Conservation (phyloP, 306 rosid genomes). For the Phaseolus lunatus region DNA sequence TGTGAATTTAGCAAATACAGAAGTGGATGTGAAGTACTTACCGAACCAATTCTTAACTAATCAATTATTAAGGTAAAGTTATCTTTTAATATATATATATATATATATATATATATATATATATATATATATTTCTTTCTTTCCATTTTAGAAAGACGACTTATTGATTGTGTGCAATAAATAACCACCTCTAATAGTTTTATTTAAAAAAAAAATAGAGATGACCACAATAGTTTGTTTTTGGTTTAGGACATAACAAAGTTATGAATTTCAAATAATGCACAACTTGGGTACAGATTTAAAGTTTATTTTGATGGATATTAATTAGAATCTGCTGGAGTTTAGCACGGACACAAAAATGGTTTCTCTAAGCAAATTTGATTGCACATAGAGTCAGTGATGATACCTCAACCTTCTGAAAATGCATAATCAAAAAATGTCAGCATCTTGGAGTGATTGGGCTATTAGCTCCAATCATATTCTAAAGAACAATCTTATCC, state of each 20-base stretch:
- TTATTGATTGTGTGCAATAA: not conserved
- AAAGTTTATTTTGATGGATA: not conserved
- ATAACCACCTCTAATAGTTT: not conserved
- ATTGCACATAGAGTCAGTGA: not conserved
- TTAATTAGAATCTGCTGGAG: not conserved
- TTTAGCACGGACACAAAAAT: conserved; percentile 14
- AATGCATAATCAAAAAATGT: conserved; percentile 19
- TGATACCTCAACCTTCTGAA: conserved; percentile 2
- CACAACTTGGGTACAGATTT: not conserved
- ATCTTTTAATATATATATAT: no score
- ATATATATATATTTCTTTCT: no score
- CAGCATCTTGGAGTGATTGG: conserved; percentile 18
- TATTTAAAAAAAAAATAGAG: not conserved
- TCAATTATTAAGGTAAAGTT: no score
- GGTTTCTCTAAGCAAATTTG: not conserved
- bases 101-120: no score
- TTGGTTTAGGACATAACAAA: not conserved
- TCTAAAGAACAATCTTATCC: conserved; percentile 4
- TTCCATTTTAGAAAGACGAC: no score
- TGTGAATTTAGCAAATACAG: no score
- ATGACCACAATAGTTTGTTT: not conserved
- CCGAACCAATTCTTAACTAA: no score
- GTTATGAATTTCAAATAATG: not conserved
- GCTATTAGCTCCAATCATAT: conserved; percentile 24
- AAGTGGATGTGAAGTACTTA: no score